A percentile compares a stretch with the other conserved stretches of the same genome.
Evolutionary conservation across 2,329 filamentous ascomycete species (phyloP).

Genomic region (Corynespora cassiicola): DNA sequence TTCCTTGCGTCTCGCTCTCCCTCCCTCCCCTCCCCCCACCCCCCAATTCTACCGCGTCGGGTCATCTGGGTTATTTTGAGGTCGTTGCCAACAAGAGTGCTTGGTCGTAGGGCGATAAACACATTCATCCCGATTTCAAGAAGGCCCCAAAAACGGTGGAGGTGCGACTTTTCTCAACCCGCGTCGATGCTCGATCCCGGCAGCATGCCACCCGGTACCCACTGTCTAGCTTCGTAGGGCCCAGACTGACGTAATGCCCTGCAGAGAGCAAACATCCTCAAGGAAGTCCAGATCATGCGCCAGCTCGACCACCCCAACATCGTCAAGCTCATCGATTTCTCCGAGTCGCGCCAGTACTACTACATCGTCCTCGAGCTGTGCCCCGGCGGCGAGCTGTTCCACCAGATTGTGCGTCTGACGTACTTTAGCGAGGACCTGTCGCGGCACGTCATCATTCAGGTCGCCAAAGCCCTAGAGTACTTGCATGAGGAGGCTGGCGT

Average conservation of each 20-base stretch:
- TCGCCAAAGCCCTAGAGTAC: slow-evolving; percentile 93
- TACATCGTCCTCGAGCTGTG: slow-evolving; percentile 97
- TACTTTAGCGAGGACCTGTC: slow-evolving; percentile 98
- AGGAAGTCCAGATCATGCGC: slow-evolving; percentile 99
- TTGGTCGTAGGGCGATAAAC: slow-evolving; percentile 79
- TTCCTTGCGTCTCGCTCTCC: slow-evolving; percentile 34
- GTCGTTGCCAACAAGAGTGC: slow-evolving; percentile 57
- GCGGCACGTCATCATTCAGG: slow-evolving; percentile 91
- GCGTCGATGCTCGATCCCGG: slow-evolving; percentile 36
- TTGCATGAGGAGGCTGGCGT: slow-evolving; percentile 94
- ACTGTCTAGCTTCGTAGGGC: slow-evolving; percentile 29
- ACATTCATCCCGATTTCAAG: slow-evolving; percentile 96
- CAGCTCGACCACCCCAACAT: slow-evolving; percentile 96
- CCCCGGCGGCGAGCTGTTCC: slow-evolving; percentile 94
- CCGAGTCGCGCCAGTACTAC: slow-evolving; percentile 93
- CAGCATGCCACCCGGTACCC: slow-evolving; percentile 30
- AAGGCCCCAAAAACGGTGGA: slow-evolving; percentile 88
- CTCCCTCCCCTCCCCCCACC: slow-evolving; percentile 37
- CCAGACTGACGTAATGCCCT: slow-evolving; percentile 50
- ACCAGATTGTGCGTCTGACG: slow-evolving; percentile 96
- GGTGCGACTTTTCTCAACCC: slow-evolving; percentile 68
- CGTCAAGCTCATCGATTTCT: slow-evolving; percentile 90
- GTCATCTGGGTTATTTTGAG: slow-evolving; percentile 28
- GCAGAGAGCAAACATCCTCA: slow-evolving; percentile 94
- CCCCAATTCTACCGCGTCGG: slow-evolving; percentile 24